These are phyloP conservation scores for Cercospora sojina DNA, from an alignment of 2,329 filamentous ascomycete species.

Conservation along the genomic window DNA sequence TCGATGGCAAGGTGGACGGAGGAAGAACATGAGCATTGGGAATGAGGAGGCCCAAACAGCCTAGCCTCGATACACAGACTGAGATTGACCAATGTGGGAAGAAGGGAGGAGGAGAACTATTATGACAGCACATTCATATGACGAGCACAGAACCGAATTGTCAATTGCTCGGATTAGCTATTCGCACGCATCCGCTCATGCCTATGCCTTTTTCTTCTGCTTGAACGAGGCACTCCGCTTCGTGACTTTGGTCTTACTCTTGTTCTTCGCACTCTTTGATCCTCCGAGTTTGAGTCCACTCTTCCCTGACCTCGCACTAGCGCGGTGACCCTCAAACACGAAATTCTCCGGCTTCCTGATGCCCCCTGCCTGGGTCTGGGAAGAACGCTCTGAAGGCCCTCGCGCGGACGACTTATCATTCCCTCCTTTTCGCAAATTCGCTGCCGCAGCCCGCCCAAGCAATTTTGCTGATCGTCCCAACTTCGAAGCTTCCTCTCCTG, in stretches of 20 bases:
- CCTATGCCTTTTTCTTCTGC: constrained; percentile 36
- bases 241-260: constrained; percentile 44
- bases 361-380: constrained; percentile 23
- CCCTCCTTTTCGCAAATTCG: constrained; percentile 37
- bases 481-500: constrained; percentile 67
- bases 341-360: constrained; percentile 65
- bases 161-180: not conserved
- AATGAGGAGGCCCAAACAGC: not conserved
- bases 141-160: not conserved
- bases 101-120: not conserved
- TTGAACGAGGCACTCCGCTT: constrained; percentile 51
- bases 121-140: not conserved
- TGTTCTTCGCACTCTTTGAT: constrained; percentile 49
- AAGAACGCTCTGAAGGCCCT: not conserved
- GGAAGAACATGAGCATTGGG: not conserved
- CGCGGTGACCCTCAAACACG: constrained; percentile 79
- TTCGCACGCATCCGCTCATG: not conserved
- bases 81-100: not conserved
- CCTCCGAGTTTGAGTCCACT: constrained; percentile 61
- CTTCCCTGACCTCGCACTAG: constrained; percentile 64
- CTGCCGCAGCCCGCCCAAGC: constrained; percentile 67
- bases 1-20: not conserved
- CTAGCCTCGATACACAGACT: not conserved
- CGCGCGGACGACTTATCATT: constrained; percentile 8
- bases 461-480: constrained; percentile 73